Percentiles rank a stretch among this genome's conserved stretches.
These are phyloP conservation scores for Falciphora oryzae DNA, from an alignment of 2,329 filamentous ascomycete species.

Conservation along the genomic window DNA sequence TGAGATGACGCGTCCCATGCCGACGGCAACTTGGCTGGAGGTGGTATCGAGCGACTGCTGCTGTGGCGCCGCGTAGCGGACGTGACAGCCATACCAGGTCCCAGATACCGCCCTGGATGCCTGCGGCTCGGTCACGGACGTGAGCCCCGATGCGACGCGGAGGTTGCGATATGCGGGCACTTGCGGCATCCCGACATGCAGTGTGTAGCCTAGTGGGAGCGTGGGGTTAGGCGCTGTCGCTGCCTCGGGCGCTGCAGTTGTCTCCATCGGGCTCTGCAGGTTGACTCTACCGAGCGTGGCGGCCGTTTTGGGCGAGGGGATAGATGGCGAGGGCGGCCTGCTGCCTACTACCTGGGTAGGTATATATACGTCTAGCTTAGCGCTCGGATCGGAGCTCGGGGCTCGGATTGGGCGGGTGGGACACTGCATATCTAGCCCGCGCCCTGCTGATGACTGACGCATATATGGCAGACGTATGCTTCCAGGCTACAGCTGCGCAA, in stretches of 20 bases:
- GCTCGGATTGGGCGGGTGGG: too few relatives aligned
- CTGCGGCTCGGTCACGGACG: conserved; percentile 30
- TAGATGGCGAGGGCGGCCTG: too few relatives aligned
- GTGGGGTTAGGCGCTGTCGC: conserved; percentile 5
- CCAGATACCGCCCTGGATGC: conserved; percentile 28
- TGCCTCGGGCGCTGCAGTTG: background rate
- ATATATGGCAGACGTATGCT: too few relatives aligned
- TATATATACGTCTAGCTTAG: too few relatives aligned
- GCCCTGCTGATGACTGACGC: too few relatives aligned
- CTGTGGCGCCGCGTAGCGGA: conserved; percentile 20
- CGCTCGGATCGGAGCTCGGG: too few relatives aligned
- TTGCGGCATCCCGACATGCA: conserved; percentile 29
- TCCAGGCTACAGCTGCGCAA: too few relatives aligned
- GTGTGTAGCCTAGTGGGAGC: conserved; percentile 29
- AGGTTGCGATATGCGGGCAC: conserved; percentile 31
- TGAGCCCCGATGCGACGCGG: conserved; percentile 29
- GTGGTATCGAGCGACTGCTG: background rate
- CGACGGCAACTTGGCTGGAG: conserved; percentile 26
- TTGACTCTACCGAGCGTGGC: too few relatives aligned
- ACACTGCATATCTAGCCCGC: too few relatives aligned
- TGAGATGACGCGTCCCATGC: conserved; percentile 45
- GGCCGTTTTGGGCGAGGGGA: too few relatives aligned
- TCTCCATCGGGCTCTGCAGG: background rate
- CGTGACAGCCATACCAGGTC: conserved; percentile 38
- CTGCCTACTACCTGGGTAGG: too few relatives aligned